Evolutionary conservation across 2,329 filamentous ascomycete species (phyloP).

Genomic region (Neopestalotiopsis sp.): DNA sequence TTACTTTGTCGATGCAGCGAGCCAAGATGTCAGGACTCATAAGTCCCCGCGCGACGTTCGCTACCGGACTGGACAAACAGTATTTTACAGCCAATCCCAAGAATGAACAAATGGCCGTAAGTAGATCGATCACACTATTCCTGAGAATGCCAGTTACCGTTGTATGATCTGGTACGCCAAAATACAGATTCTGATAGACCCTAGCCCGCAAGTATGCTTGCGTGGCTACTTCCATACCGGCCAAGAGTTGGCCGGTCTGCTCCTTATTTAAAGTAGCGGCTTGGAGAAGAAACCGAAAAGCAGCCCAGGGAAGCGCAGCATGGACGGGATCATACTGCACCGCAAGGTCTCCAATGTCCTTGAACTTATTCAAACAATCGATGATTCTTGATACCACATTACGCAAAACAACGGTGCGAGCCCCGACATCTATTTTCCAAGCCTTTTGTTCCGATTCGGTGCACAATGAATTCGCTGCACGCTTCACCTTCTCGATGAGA

Average conservation of each 20-base stretch:
- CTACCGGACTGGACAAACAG: not conserved
- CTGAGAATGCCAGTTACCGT: not conserved
- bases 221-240: not conserved
- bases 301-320: conserved; percentile 8
- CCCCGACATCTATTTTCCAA: not conserved
- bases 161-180: not conserved
- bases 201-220: not conserved
- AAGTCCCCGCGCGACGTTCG: not conserved
- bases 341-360: not conserved
- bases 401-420: not conserved
- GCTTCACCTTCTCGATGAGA: not conserved
- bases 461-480: not conserved
- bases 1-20: not conserved
- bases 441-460: not conserved
- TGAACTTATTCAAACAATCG: conserved; percentile 1
- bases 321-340: conserved; percentile 5
- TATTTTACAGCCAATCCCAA: not conserved
- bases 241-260: not conserved
- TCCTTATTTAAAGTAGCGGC: not conserved
- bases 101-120: not conserved
- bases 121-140: not conserved
- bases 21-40: not conserved
- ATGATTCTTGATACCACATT: not conserved
- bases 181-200: not conserved
- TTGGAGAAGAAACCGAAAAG: conserved; percentile 1